Evolutionary conservation across 2,329 filamentous ascomycete species (phyloP).

Genomic region (Setomelanomma holmii): DNA sequence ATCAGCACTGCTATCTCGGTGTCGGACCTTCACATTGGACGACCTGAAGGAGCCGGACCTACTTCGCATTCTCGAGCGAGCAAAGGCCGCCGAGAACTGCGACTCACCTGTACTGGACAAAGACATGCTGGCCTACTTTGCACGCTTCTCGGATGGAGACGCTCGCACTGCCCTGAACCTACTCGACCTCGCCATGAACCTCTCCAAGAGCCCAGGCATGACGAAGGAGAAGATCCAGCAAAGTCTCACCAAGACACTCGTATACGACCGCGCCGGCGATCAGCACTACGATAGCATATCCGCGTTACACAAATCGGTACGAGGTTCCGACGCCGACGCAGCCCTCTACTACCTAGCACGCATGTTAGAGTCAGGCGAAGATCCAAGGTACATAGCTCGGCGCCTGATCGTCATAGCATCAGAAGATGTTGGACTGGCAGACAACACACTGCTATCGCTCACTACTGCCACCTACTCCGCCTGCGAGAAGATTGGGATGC

Average conservation of each 20-base stretch:
- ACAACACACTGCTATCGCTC: slow-evolving; percentile 81
- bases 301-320: slow-evolving; percentile 94
- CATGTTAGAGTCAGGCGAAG: slow-evolving; percentile 95
- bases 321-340: slow-evolving; percentile 85
- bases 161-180: slow-evolving; percentile 92
- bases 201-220: slow-evolving; percentile 69
- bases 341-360: slow-evolving; percentile 92
- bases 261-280: slow-evolving; percentile 94
- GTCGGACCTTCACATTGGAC: slow-evolving; percentile 85
- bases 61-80: slow-evolving; percentile 75
- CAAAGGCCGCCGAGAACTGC: slow-evolving; percentile 66
- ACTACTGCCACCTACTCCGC: slow-evolving; percentile 88
- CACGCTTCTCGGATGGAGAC: slow-evolving; percentile 88
- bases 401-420: slow-evolving; percentile 94
- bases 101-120: slow-evolving; percentile 72
- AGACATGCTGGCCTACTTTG: slow-evolving; percentile 80
- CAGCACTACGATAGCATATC: slow-evolving; percentile 98
- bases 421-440: slow-evolving; percentile 90
- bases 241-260: slow-evolving; percentile 86
- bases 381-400: slow-evolving; percentile 89
- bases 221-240: slow-evolving; percentile 81
- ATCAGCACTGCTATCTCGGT: slow-evolving; percentile 84
- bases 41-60: slow-evolving; percentile 78
- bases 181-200: slow-evolving; percentile 83
- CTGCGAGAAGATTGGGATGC: slow-evolving; percentile 91